These are phyloP conservation scores for Penicillium alfredii DNA, from an alignment of 495 filamentous ascomycete species.

Conservation along the genomic window DNA sequence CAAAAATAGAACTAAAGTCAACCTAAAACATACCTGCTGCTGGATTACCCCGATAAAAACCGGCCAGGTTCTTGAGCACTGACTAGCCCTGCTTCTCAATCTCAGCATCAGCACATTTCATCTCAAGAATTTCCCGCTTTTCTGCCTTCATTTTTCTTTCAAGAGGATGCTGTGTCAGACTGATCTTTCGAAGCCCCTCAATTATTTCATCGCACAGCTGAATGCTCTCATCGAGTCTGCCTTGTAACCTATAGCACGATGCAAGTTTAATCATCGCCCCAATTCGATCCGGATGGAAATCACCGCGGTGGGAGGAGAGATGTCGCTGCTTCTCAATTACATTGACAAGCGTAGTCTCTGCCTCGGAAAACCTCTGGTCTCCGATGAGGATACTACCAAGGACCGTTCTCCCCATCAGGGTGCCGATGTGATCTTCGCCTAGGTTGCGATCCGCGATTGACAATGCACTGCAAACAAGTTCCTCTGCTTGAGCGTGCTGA, in stretches of 20 bases:
- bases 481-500: conserved; percentile 23
- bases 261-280: conserved; percentile 8
- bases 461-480: conserved; percentile 15
- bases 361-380: conserved; percentile 17
- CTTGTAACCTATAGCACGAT: conserved; percentile 5
- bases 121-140: no score
- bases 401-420: conserved; percentile 18
- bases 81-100: no score
- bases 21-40: no score
- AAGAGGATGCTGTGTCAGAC: conserved; percentile 7
- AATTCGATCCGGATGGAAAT: conserved; percentile 7
- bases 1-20: no score
- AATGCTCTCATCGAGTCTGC: conserved; percentile 5
- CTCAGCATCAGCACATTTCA: no score
- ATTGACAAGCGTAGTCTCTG: conserved; percentile 19
- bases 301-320: conserved; percentile 1
- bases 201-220: conserved; percentile 5
- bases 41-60: no score
- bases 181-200: conserved; percentile 5
- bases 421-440: conserved; percentile 29
- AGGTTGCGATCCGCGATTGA: conserved; percentile 29
- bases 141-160: conserved; percentile 5
- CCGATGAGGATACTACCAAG: conserved; percentile 18
- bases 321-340: conserved; percentile 13
- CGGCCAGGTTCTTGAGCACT: no score